Base-by-base conservation (phyloP, 176 grass and related monocot species). In the Paspalum vaginatum region DNA sequence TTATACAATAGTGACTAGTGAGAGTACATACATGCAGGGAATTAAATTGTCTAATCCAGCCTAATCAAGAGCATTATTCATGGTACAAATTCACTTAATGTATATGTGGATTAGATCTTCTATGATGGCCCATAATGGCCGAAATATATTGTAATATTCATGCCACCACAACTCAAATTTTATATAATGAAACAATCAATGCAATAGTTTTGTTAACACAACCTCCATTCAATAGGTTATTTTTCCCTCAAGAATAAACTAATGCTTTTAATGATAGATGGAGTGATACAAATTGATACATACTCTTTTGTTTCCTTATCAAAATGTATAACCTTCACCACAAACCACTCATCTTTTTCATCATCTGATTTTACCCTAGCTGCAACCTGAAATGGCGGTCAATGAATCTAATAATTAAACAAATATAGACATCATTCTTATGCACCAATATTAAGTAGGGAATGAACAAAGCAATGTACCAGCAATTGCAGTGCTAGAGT, bases 271-370 rank as follows among this genome's bases (percentile, higher is more conserved):
- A 11, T 56, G 32, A 71, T 3, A 72, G 11, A 81, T 57, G 13
- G 42, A 66, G 59, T 14, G 43, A n/a, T 40, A 54, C 22, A 76
- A 73, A 76, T 39, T 56, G 73, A 68, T 77, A 57, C 96, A 71
- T 95, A 98, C 96, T 98, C 90, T 91, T 89, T 98, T 27, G 92
- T 78, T 76, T 98, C 96, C 82, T 94, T 98, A 59, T 98, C 96
- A 25, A 98, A 93, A 83, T 93, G 90, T 68, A 87, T 93, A 46
- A 98, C 96, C 90, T 98, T 98, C 50, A 94, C 90, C 63, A 98
- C 81, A 76, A 98, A 75, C 92, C 96, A 98, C 61, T 98, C 96
- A 51, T 98, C 90, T 81, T 98, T 98, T 72, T 95, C 92, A 68
- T 95, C 89, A 79, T 95, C 96, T 76, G 81, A 77, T 16, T 89